Base-by-base conservation (phyloP, 2,329 filamentous ascomycete species). In the Cercospora citrullina region DNA sequence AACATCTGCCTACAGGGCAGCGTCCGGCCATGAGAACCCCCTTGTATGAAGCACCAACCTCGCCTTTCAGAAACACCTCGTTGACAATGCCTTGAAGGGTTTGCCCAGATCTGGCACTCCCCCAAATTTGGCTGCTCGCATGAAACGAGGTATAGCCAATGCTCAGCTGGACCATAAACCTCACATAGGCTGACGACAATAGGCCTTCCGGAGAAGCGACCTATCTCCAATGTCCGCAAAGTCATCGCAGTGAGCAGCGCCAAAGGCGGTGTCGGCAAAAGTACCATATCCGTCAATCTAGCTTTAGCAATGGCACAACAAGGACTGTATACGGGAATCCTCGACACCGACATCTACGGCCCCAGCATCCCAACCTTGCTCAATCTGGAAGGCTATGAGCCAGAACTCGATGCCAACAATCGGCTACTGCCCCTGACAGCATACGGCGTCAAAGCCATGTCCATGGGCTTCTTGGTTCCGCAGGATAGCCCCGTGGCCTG, bases 211-310 rank as follows among this genome's bases (percentile, higher is more conserved):
- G 87, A 93, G 74, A 90, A 91, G 75, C 87, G 92, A 72, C 89
- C 87, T 73, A 96, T 99, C 73, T 86, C 87, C 28, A 89, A 94
- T 78, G 94, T 99, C 26, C 87, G 89, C 72, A 97, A 96, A 78
- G 89, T 97, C n/a, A 88, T 99, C 68, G 93, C 94, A n/a, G 92
- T 99, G 14, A 97, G 93, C 4, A 98, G 94, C 1, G 95, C 95
- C 14, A 99, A 99, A 78, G 95, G 95, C 2, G 95, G 95, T n/a
- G 95, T 99, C 0, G 95, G 95, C 1, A 99, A 99, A 79, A 97
- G 93, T 73, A 99, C 95, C 7, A 89, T 98, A 55, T 90, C 94
- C 68, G 91, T 92, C 92, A 99, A 99, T 75, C 84, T 99, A 26
- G 92, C 95, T 0, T 85, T 99, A 0, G 89, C 94, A 5, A 92